Conservation (phyloP, 352 stramenopile genomes). For the Aphanomyces euteiches region DNA sequence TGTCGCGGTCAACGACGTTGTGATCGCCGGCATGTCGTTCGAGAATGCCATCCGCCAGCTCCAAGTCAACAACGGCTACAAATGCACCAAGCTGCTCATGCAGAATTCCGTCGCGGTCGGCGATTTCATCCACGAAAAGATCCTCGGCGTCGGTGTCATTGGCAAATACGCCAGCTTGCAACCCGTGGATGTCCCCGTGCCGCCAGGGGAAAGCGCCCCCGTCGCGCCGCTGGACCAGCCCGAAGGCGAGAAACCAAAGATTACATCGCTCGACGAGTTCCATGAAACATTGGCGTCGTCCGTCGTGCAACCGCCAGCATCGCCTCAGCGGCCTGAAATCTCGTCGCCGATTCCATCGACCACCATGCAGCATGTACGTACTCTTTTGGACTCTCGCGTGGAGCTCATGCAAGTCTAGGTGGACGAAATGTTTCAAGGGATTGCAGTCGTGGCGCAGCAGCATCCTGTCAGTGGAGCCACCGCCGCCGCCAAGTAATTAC, state of each 20-base stretch:
- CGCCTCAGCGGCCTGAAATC: not conserved
- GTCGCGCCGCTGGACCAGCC: not conserved
- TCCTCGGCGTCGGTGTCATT: constrained; percentile 71
- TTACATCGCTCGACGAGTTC: constrained; percentile 1
- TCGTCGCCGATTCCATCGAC: not conserved
- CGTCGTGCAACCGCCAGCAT: constrained; percentile 4
- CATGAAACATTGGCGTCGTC: constrained; percentile 14
- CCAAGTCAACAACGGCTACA: constrained; percentile 81
- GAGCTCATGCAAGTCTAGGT: constrained; percentile 1
- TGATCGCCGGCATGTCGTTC: constrained; percentile 82
- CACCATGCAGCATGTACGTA: constrained; percentile 7
- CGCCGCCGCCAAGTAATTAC: not conserved
- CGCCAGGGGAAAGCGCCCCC: not conserved
- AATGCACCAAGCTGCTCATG: constrained; percentile 84
- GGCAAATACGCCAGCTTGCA: constrained; percentile 78
- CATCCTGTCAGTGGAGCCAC: not conserved
- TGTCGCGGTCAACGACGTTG: constrained; percentile 82
- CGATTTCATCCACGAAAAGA: constrained; percentile 86
- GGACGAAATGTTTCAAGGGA: constrained; percentile 23
- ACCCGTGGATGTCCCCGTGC: constrained; percentile 30
- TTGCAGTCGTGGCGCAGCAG: constrained; percentile 4
- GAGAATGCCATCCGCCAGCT: constrained; percentile 66
- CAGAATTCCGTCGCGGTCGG: constrained; percentile 83
- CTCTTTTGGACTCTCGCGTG: not conserved
- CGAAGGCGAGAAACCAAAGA: not conserved